Conservation (phyloP, 306 rosid genomes). For the Glycine latifolia region DNA sequence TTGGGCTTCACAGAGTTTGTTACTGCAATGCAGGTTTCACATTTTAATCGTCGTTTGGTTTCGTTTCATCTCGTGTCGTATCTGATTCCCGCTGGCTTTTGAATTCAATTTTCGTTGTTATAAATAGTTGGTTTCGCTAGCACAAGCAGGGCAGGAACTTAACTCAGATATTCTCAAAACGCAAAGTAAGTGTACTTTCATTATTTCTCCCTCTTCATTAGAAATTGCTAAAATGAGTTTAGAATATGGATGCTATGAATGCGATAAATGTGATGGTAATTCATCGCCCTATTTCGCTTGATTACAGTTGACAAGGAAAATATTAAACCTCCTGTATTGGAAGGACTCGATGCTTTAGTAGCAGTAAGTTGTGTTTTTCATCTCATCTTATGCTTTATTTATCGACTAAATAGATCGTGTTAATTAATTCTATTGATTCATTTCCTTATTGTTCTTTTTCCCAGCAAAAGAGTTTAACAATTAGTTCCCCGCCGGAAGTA, state of each 20-base stretch:
- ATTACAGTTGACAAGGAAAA: constrained; percentile 71
- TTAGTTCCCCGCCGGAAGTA: constrained; percentile 48
- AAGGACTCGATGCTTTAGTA: constrained; percentile 74
- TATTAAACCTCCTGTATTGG: constrained; percentile 71
- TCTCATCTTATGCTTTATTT: constrained; percentile 23
- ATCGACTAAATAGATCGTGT: background rate
- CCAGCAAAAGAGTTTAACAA: constrained; percentile 62
- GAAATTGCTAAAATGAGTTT: background rate
- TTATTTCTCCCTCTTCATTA: background rate
- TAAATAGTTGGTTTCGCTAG: constrained; percentile 74
- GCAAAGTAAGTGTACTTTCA: constrained; percentile 57
- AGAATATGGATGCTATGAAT: background rate
- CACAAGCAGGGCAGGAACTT: constrained; percentile 77
- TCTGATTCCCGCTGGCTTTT: constrained; percentile 4
- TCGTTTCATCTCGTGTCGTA: background rate
- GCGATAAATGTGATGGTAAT: background rate
- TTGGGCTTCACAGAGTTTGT: constrained; percentile 73
- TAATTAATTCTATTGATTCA: background rate
- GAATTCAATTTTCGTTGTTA: constrained; percentile 1
- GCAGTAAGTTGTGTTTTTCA: constrained; percentile 57
- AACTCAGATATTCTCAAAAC: constrained; percentile 65
- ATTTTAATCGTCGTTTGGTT: background rate
- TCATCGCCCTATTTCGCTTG: background rate
- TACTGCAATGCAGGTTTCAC: constrained; percentile 84
- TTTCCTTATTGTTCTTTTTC: background rate